phyloP scores from a whole-genome alignment of 1,284 basidiomycete species.

The Cutaneotrichosporon spelunceum region DNA sequence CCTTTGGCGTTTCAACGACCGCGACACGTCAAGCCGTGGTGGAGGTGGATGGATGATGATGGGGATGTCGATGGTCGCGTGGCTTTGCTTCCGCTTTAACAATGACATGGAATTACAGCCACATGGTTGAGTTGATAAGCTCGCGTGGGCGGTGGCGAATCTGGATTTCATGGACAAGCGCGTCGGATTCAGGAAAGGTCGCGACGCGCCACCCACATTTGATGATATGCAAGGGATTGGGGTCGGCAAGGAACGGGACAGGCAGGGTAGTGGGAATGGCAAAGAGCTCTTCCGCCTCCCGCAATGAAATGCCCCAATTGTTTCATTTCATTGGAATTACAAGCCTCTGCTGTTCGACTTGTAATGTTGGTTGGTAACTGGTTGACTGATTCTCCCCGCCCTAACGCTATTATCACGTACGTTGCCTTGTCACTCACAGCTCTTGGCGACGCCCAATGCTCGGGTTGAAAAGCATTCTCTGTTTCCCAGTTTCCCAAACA shows the following conservation, averaged over 20 bases:
- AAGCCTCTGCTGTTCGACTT: background rate
- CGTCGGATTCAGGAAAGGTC: no score
- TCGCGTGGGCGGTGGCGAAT: no score
- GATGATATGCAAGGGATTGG: background rate
- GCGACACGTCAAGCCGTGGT: conserved; percentile 7
- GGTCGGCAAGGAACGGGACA: background rate
- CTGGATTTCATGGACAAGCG: no score
- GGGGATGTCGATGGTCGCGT: no score
- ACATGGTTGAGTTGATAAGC: background rate
- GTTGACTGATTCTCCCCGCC: no score
- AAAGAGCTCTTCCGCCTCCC: background rate
- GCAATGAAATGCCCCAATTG: background rate
- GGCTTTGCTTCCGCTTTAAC: background rate
- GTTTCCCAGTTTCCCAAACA: no score
- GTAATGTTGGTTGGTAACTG: no score
- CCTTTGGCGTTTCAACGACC: background rate
- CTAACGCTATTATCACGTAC: no score
- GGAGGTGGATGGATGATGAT: conserved; percentile 2
- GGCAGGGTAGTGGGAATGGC: background rate
- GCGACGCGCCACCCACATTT: no score
- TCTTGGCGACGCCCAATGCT: no score
- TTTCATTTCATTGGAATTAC: background rate
- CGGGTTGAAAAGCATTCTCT: no score
- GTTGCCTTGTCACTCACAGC: no score
- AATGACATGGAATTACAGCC: background rate